Base-by-base conservation (phyloP, 2,329 filamentous ascomycete genomes). In the Malbranchea cinnamomea region DNA sequence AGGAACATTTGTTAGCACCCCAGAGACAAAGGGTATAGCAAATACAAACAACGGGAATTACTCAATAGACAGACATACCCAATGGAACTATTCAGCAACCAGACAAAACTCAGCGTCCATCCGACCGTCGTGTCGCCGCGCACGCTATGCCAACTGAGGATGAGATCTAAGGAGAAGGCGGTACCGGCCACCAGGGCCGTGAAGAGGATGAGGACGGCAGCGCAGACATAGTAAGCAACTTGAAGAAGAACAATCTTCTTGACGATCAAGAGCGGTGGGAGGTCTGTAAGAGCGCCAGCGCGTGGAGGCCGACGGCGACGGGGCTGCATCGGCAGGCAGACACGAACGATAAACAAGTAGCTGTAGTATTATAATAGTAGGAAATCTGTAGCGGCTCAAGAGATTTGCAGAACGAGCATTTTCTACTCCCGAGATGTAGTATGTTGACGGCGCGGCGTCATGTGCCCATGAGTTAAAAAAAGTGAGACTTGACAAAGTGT, bases 71-170 rank as follows among this genome's bases (percentile, higher is more conserved):
- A 28, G 15, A 55, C 67, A 41, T 59, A 79, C 75, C 67, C 68
- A 38, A 74, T 58, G 27, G 77, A 56, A 40, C 67, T 68, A 46
- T 74, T 74, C 47, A 78, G 52, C 46, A 78, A 56, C 74, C 75
- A 79, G 23, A 76, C 71, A 34, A 78, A 50, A 1, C 70, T 72
- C 35, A 78, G 46, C 46, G 74, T 78, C 74, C 74, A 79, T 37
- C 75, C 75, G 10, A 74, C 62, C 0, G 74, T 78, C 3, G 72
- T 76, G 50, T 80, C 75, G 6, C 73, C 73, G 31, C 75, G 55
- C 32, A 80, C 40, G 28, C 62, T 67, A 34, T 64, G 59, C 75
- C 75, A 80, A 47, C 65, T 67, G 26, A 79, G 59, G 3, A 80
- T 52, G 26, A 77, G 47, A 37, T 71, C 69, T 2, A 68, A 48